Conservation (phyloP, 371 early-diverging fungal genomes). For the Mucor velutinosus region DNA sequence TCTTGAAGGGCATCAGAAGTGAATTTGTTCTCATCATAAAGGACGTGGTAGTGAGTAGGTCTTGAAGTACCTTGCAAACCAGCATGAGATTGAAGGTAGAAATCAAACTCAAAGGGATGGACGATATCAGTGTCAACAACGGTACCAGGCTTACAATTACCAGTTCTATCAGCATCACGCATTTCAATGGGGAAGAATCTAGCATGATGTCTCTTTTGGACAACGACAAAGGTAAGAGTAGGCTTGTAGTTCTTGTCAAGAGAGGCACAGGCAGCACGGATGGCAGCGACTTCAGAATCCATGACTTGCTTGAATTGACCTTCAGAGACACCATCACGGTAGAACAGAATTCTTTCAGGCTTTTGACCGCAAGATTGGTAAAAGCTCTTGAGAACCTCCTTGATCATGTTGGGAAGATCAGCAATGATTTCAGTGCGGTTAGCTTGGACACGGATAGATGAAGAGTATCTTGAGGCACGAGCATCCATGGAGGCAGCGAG, state of each 20-base stretch:
- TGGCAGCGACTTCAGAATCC: slow-evolving; percentile 76
- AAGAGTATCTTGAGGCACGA: slow-evolving; percentile 84
- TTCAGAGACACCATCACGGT: slow-evolving; percentile 94
- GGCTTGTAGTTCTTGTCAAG: slow-evolving; percentile 79
- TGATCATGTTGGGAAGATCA: slow-evolving; percentile 80
- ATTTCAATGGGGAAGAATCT: slow-evolving; percentile 85
- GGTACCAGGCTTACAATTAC: slow-evolving; percentile 79
- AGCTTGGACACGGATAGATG: slow-evolving; percentile 82
- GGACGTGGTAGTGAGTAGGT: slow-evolving; percentile 88
- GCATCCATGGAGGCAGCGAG: slow-evolving; percentile 76
- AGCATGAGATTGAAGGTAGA: slow-evolving; percentile 88
- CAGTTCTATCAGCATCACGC: slow-evolving; percentile 49
- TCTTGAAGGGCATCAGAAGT: slow-evolving; percentile 77
- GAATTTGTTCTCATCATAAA: slow-evolving; percentile 86
- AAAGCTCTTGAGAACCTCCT: slow-evolving; percentile 81
- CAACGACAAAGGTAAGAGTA: slow-evolving; percentile 88
- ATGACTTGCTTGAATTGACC: slow-evolving; percentile 86
- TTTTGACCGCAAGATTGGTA: slow-evolving; percentile 73
- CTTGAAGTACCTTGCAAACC: slow-evolving; percentile 93
- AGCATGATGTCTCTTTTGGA: slow-evolving; percentile 96
- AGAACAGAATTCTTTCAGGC: slow-evolving; percentile 92
- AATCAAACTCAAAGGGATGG: slow-evolving; percentile 88
- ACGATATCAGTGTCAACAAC: slow-evolving; percentile 87
- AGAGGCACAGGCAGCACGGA: slow-evolving; percentile 75
- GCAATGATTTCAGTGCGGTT: slow-evolving; percentile 88